These are phyloP conservation scores for Colletotrichum sp. DNA, from an alignment of 2,329 filamentous ascomycete genomes.

Conservation along the genomic window DNA sequence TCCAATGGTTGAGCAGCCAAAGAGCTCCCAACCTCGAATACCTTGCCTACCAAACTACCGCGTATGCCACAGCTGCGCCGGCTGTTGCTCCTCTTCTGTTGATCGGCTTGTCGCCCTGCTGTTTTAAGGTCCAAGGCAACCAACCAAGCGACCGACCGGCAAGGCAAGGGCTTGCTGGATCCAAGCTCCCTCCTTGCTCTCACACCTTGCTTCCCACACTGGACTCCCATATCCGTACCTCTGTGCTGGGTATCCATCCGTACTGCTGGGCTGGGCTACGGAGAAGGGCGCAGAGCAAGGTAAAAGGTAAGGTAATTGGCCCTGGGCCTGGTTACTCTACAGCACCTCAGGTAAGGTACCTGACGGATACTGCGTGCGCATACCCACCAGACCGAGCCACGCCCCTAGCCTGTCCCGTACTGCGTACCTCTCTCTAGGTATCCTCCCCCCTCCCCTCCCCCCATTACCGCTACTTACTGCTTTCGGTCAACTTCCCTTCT, in stretches of 20 bases:
- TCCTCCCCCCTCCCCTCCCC: background rate
- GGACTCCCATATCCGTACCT: background rate
- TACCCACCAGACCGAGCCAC: constrained; percentile 22
- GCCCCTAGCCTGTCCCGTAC: constrained; percentile 9
- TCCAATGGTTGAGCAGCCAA: background rate
- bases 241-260: constrained; percentile 1
- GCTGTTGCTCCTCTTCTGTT: background rate
- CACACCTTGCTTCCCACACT: background rate
- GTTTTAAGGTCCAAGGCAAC: background rate
- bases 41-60: background rate
- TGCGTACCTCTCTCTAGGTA: background rate
- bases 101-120: background rate
- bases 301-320: background rate
- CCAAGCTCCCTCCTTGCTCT: constrained; percentile 20
- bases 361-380: background rate
- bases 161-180: constrained; percentile 12
- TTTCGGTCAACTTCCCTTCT: constrained; percentile 22
- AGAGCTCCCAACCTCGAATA: background rate
- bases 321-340: background rate
- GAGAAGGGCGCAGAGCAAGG: background rate
- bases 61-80: background rate
- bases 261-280: constrained; percentile 3
- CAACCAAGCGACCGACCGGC: background rate
- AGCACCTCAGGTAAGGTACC: constrained; percentile 2
- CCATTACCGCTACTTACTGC: constrained; percentile 22